phyloP scores from a whole-genome alignment of 371 early-diverging fungal genomes.

The Mortierella sp. region DNA sequence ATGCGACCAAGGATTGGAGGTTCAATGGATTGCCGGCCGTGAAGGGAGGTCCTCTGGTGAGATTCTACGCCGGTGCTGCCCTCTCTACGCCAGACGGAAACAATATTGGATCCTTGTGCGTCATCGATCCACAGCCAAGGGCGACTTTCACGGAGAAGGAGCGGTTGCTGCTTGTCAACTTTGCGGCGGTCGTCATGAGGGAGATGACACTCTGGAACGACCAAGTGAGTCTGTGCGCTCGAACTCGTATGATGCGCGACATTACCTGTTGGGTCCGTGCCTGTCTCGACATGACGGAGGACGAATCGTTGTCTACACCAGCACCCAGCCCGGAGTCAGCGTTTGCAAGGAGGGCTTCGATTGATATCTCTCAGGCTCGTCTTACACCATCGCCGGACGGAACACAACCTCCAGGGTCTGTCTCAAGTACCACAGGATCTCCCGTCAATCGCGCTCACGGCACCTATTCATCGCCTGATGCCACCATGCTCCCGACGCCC shows the following conservation, averaged over 20 bases:
- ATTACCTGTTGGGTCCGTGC: conserved; percentile 47
- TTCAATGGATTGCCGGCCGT: conserved; percentile 52
- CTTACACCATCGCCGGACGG: background rate
- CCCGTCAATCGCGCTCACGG: background rate
- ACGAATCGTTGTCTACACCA: background rate
- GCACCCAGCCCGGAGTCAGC: background rate
- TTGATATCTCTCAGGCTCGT: background rate
- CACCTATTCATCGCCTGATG: background rate
- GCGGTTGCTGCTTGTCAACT: conserved; percentile 40
- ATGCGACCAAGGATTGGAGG: conserved; percentile 54
- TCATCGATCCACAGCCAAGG: conserved; percentile 48
- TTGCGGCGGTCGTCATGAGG: conserved; percentile 55
- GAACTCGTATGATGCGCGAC: conserved; percentile 52
- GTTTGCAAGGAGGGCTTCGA: background rate
- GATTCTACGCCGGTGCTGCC: conserved; percentile 57
- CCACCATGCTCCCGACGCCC: conserved; percentile 25
- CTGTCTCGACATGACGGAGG: conserved; percentile 25
- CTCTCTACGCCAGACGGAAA: conserved; percentile 52
- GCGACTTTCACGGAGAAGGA: conserved; percentile 36
- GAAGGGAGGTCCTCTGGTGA: conserved; percentile 21
- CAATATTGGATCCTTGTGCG: conserved; percentile 53
- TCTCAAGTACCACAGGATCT: background rate
- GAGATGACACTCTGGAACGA: conserved; percentile 60
- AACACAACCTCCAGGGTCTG: background rate
- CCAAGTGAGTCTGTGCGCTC: conserved; percentile 46